Conservation (phyloP, 1,139 yeast species). For the Wickerhamomyces sp. region DNA sequence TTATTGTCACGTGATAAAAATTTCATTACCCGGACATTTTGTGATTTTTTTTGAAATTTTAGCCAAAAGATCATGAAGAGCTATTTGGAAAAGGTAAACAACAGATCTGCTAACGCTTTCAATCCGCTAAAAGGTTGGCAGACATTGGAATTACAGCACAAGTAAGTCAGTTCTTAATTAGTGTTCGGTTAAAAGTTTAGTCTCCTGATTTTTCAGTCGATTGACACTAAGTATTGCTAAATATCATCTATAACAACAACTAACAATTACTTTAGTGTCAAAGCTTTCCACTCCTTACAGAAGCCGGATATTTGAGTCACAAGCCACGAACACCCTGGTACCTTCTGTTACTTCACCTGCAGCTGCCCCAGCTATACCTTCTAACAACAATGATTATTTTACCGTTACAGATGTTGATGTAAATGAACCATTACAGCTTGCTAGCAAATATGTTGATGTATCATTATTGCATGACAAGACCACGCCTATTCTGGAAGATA, state of each 20-base stretch:
- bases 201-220: background rate
- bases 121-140: no score
- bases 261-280: conserved; percentile 12
- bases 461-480: conserved; percentile 33
- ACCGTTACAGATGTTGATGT: conserved; percentile 16
- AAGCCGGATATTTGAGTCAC: conserved; percentile 15
- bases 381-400: conserved; percentile 19
- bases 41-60: background rate
- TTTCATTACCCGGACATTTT: background rate
- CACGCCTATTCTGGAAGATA: conserved; percentile 36
- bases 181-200: background rate
- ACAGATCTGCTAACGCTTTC: background rate
- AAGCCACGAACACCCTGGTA: conserved; percentile 4
- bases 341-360: conserved; percentile 9
- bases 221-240: background rate
- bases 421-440: conserved; percentile 31
- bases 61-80: background rate
- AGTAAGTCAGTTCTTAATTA: no score
- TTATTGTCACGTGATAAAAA: no score
- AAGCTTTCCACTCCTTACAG: conserved; percentile 21
- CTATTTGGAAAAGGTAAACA: background rate
- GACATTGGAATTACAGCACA: no score
- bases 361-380: conserved; percentile 8
- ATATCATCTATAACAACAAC: background rate
- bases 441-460: conserved; percentile 36